Evolutionary conservation across 768 basidiomycete species (phyloP).

Genomic region (Kwoniella shandongensis): DNA sequence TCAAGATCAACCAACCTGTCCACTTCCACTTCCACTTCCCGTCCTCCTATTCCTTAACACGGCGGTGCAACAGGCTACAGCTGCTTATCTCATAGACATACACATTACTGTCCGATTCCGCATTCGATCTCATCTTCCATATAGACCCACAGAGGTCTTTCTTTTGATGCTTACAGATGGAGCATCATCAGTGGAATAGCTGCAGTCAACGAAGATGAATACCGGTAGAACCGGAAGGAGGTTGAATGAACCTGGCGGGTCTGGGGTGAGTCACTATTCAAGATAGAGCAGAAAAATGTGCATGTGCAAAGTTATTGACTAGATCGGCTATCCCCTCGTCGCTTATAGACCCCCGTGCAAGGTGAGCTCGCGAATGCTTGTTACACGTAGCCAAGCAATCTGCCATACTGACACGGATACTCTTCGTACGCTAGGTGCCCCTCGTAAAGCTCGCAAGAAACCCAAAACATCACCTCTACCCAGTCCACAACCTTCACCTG

Average conservation of each 20-base stretch:
- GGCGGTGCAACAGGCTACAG: too few species aligned
- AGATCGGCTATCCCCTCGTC: too few species aligned
- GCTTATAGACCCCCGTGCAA: conserved; percentile 12
- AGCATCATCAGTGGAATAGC: too few species aligned
- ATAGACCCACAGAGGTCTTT: neutral
- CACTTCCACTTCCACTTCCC: too few species aligned
- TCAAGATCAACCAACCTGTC: too few species aligned
- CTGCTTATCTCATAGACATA: neutral
- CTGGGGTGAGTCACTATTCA: conserved; percentile 15
- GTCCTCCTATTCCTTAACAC: too few species aligned
- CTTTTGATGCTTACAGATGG: too few species aligned
- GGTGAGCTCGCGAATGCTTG: conserved; percentile 14
- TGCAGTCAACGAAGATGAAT: conserved; percentile 5
- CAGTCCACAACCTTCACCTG: neutral
- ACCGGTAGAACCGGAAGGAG: conserved; percentile 11
- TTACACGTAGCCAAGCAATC: too few species aligned
- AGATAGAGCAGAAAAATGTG: too few species aligned
- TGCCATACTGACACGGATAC: neutral
- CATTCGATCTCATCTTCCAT: neutral
- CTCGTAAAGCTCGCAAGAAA: conserved; percentile 34
- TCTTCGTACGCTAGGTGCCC: neutral
- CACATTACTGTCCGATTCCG: neutral
- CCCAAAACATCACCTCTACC: conserved; percentile 20
- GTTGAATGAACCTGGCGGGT: conserved; percentile 19
- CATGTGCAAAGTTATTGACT: too few species aligned